phyloP scores from a whole-genome alignment of 2,329 filamentous ascomycete genomes.

The Aspergillus sp. region DNA sequence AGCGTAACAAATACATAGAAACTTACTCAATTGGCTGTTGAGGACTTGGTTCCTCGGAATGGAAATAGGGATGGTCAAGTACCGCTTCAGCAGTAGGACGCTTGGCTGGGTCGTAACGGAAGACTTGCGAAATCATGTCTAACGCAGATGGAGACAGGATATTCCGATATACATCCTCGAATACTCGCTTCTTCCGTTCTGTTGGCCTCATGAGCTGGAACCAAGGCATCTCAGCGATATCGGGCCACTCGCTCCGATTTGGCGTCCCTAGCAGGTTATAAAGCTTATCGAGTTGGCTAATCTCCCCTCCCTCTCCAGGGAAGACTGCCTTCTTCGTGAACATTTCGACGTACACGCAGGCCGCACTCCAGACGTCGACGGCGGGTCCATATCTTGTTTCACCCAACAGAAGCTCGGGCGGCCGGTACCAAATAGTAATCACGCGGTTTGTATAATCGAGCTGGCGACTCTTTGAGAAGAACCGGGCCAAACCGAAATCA shows the following conservation, averaged over 20 bases:
- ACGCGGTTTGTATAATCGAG: constrained; percentile 98
- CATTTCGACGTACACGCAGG: constrained; percentile 94
- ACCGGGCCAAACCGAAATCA: constrained; percentile 93
- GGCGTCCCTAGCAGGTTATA: constrained; percentile 90
- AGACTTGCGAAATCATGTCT: constrained; percentile 79
- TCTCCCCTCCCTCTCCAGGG: constrained; percentile 91
- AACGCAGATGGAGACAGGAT: constrained; percentile 77
- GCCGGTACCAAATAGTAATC: constrained; percentile 97
- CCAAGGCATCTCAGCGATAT: constrained; percentile 92
- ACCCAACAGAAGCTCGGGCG: constrained; percentile 84
- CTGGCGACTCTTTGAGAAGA: constrained; percentile 89
- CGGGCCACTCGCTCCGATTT: constrained; percentile 80
- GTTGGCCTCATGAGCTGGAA: constrained; percentile 85
- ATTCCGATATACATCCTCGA: constrained; percentile 79
- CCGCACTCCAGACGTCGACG: constrained; percentile 95
- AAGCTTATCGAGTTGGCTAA: constrained; percentile 95
- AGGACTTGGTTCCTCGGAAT: constrained; percentile 72
- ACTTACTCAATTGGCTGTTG: constrained; percentile 79
- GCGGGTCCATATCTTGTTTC: constrained; percentile 88
- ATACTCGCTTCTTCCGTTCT: constrained; percentile 69
- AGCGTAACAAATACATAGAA: not conserved
- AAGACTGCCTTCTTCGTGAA: constrained; percentile 94
- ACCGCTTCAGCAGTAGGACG: constrained; percentile 82
- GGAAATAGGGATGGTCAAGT: constrained; percentile 85
- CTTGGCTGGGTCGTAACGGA: constrained; percentile 81